Evolutionary conservation across 306 rosid genomes (phyloP).

Genomic region (Dalbergia cultrata): DNA sequence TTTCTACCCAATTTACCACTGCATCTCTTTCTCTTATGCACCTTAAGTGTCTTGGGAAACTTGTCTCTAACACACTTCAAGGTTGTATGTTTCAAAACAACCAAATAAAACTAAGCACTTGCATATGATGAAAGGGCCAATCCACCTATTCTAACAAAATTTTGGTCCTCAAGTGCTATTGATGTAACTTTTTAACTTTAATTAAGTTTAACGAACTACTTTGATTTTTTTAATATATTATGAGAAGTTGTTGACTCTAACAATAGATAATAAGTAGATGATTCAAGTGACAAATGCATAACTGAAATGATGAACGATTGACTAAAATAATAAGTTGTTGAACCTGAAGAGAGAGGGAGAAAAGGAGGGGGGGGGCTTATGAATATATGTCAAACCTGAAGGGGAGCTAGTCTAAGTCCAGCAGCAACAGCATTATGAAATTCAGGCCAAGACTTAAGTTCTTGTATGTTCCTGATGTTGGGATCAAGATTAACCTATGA

Average conservation of each 20-base stretch:
- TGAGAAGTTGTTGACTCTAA: conserved; percentile 8
- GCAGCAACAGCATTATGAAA: conserved; percentile 98
- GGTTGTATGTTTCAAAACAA: neutral
- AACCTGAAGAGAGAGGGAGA: too few species aligned
- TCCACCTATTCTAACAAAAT: conserved; percentile 8
- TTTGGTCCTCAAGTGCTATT: conserved; percentile 10
- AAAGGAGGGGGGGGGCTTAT: neutral
- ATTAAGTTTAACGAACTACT: conserved; percentile 23
- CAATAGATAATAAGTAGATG: neutral
- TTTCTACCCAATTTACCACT: too few species aligned
- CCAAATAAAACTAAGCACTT: neutral
- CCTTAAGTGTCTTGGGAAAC: too few species aligned
- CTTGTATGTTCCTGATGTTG: conserved; percentile 83
- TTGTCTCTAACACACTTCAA: neutral
- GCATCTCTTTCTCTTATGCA: too few species aligned
- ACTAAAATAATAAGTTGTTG: neutral
- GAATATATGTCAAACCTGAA: conserved; percentile 70
- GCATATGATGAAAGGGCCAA: neutral
- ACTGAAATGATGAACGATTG: conserved; percentile 20
- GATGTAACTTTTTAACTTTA: conserved; percentile 3
- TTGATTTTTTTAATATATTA: neutral
- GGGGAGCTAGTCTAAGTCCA: conserved; percentile 95
- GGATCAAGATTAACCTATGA: conserved; percentile 92
- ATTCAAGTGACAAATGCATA: conserved; percentile 12
- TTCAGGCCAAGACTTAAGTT: conserved; percentile 95